Evolutionary conservation across 805 yeast species (phyloP), one percentile per base, ranked within the genome.

Genomic region (Lachancea thermotolerans): DNA sequence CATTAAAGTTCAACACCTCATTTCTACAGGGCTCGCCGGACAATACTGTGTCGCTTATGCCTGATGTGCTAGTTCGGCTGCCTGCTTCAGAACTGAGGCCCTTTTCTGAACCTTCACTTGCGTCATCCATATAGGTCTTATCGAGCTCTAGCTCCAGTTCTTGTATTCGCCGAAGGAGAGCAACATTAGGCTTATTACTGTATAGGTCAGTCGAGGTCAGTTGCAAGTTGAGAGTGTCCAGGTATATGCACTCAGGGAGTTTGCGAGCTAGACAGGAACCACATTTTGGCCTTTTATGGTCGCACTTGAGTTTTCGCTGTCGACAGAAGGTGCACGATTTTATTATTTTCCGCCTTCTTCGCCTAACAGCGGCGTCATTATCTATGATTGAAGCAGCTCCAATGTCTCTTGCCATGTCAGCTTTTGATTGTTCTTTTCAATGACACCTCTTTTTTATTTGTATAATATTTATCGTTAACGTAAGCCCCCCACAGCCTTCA

Each of bases 261-360:
- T 54, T 47, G 48, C 71, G 70, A 10, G 58, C 48, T 10, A 55
- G 38, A 52, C 81, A 76, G 37, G 69, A 69, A 5, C 65, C 61
- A 47, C 74, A 69, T 45, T 53, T 54, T 10, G 73, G 70, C 46
- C 64, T 66, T 32, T 62, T 60, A 50, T 77, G 77, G 54, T 79
- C 82, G 61, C 85, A 79, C 65, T 79, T 79, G 66, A 80, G 71
- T 64, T 80, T 81, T 55, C 84, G 72, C 49, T 74, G 72, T 42
- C 85, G 70, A 58, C 86, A 81, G 39, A 80, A 78, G 49, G 78
- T 67, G 54, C 84, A 79, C 3, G 66, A 55, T 34, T 54, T 52
- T 30, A 60, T 56, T 7, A 46, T 45, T 48, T 59, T 59, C 18
- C 59, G 45, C 37, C 66, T 15, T 29, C 39, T 17, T 8, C 33